Percentiles rank a stretch among this genome's conserved stretches.
Conservation (phyloP, 2,329 filamentous ascomycete genomes). For the Aspergillus vadensis region DNA sequence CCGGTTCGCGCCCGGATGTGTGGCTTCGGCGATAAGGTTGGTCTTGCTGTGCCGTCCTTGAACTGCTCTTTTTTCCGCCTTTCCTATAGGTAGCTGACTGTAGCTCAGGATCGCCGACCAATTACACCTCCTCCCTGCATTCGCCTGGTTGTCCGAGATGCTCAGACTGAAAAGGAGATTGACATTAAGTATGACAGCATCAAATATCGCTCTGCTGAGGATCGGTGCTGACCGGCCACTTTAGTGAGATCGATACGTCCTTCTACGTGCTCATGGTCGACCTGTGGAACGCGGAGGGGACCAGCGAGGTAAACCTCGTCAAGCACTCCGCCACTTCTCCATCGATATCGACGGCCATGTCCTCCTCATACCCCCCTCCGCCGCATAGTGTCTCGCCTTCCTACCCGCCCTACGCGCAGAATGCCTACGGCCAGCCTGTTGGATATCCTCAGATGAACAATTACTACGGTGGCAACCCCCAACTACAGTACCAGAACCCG, state of each 20-base stretch:
- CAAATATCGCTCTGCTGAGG: no score
- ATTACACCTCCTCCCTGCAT: conserved; percentile 96
- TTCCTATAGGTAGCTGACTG: background rate
- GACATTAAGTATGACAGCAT: conserved; percentile 69
- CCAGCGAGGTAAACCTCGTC: conserved; percentile 68
- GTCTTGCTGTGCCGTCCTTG: conserved; percentile 21
- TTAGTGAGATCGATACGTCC: conserved; percentile 68
- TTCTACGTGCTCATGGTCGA: conserved; percentile 71
- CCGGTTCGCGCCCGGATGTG: conserved; percentile 95
- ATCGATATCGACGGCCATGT: conserved; percentile 78
- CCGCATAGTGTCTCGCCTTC: conserved; percentile 42
- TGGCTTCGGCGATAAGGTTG: conserved; percentile 95
- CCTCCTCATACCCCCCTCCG: conserved; percentile 69
- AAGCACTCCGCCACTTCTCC: conserved; percentile 67
- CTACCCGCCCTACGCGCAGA: conserved; percentile 41
- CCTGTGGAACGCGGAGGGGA: conserved; percentile 64
- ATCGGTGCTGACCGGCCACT: conserved; percentile 19
- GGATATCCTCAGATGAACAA: conserved; percentile 40
- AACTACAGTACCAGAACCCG: conserved; percentile 38
- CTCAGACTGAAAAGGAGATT: conserved; percentile 73
- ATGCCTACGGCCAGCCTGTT: conserved; percentile 44
- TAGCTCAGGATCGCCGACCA: conserved; percentile 76
- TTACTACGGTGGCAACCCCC: conserved; percentile 39
- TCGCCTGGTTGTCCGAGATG: conserved; percentile 75
- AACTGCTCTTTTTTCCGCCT: background rate